These are phyloP conservation scores for Herpetospermum pedunculosum DNA, from an alignment of 306 rosid genomes.

Conservation along the genomic window DNA sequence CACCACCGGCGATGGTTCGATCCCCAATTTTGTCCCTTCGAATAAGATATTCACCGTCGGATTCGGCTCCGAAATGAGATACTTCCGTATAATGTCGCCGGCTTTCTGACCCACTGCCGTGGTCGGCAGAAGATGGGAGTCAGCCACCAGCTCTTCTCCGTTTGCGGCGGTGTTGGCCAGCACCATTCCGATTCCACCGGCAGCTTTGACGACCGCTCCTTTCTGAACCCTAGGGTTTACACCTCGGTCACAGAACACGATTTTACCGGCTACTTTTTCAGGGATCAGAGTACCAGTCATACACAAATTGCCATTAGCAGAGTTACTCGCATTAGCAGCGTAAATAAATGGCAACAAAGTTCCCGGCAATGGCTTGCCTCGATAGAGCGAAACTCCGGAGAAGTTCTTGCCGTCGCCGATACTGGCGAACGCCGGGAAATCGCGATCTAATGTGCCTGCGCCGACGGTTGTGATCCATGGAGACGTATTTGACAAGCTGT, in stretches of 20 bases:
- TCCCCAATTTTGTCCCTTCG: conserved; percentile 44
- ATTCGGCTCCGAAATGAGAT: conserved; percentile 30
- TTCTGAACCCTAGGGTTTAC: conserved; percentile 33
- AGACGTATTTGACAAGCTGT: conserved; percentile 41
- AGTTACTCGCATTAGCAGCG: conserved; percentile 41
- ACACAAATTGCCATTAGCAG: conserved; percentile 31
- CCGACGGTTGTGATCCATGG: conserved; percentile 91
- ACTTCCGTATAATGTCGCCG: conserved; percentile 29
- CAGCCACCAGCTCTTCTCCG: conserved; percentile 71
- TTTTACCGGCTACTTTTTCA: conserved; percentile 48
- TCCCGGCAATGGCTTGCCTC: conserved; percentile 17
- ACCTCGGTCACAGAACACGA: conserved; percentile 69
- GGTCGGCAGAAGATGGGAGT: conserved; percentile 51
- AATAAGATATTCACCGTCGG: conserved; percentile 38
- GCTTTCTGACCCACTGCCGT: conserved; percentile 34
- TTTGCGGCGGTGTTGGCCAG: conserved; percentile 26
- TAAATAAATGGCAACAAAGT: conserved; percentile 28
- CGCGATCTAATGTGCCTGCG: conserved; percentile 86
- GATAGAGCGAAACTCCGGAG: conserved; percentile 50
- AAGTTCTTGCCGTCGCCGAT: conserved; percentile 57
- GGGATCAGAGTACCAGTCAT: conserved; percentile 32
- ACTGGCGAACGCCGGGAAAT: conserved; percentile 48
- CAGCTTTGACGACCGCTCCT: conserved; percentile 47
- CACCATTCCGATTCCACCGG: conserved; percentile 75
- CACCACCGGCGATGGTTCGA: conserved; percentile 68